These are phyloP conservation scores for Eucalyptus grandis DNA, from an alignment of 345 rosid genomes.

Conservation along the genomic window DNA sequence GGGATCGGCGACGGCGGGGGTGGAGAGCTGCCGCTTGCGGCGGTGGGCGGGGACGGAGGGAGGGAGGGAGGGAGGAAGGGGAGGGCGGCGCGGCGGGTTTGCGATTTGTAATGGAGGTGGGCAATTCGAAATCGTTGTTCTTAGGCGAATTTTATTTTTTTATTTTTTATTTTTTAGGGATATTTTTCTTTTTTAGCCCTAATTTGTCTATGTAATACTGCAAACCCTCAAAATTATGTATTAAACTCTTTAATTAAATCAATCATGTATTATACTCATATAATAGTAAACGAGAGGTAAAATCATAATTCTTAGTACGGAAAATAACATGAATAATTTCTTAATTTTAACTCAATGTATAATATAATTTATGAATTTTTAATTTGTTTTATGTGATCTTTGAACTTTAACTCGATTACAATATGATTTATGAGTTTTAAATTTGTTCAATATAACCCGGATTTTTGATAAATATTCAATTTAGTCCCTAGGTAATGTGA, in stretches of 20 bases:
- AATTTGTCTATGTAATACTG: background rate
- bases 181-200: background rate
- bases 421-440: accelerated
- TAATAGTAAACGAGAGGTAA: background rate
- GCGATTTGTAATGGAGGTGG: background rate
- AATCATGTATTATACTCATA: accelerated
- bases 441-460: too few species aligned
- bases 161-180: background rate
- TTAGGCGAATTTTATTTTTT: background rate
- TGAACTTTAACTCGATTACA: too few species aligned
- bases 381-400: accelerated
- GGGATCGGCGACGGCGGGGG: background rate
- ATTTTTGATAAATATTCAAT: too few species aligned
- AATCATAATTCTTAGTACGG: background rate
- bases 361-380: too few species aligned
- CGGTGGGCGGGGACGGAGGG: background rate
- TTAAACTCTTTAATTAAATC: background rate
- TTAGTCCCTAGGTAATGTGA: too few species aligned
- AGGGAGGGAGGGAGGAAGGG: background rate
- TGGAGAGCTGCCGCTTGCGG: background rate
- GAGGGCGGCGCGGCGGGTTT: background rate
- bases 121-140: background rate
- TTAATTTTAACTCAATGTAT: accelerated
- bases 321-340: too few species aligned
- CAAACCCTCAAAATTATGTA: accelerated